Evolutionary conservation across 1,139 yeast species (phyloP).

Genomic region (Magnusiomyces fungicola): DNA sequence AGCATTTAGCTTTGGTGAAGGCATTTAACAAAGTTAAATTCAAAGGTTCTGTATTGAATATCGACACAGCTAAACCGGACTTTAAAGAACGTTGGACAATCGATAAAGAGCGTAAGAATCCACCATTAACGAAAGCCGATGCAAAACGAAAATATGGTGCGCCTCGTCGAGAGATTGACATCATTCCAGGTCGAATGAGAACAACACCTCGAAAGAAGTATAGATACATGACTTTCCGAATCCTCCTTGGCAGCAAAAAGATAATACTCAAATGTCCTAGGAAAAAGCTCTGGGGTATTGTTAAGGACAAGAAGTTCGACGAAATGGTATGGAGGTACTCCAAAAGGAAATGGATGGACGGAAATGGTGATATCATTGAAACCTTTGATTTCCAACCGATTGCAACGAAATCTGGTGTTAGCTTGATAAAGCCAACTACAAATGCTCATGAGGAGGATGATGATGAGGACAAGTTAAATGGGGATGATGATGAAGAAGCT

Average conservation of each 20-base stretch:
- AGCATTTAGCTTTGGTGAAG: constrained; percentile 43
- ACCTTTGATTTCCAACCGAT: constrained; percentile 22
- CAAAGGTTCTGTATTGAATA: constrained; percentile 60
- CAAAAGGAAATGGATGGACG: constrained; percentile 76
- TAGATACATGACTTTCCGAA: constrained; percentile 57
- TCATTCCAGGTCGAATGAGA: constrained; percentile 60
- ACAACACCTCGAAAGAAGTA: constrained; percentile 44
- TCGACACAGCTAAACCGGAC: constrained; percentile 44
- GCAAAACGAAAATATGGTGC: constrained; percentile 38
- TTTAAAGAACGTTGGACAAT: constrained; percentile 41
- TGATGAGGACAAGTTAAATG: constrained; percentile 12
- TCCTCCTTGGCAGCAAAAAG: constrained; percentile 49
- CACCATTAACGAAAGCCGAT: constrained; percentile 33
- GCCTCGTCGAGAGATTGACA: constrained; percentile 39
- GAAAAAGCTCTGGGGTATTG: constrained; percentile 86
- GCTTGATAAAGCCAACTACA: constrained; percentile 7
- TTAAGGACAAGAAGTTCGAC: constrained; percentile 51
- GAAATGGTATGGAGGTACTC: constrained; percentile 58
- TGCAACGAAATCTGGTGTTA: constrained; percentile 1
- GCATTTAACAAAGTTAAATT: constrained; percentile 63
- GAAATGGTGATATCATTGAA: constrained; percentile 73
- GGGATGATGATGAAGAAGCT: constrained; percentile 19
- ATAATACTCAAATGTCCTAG: constrained; percentile 54
- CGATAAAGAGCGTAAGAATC: constrained; percentile 33
- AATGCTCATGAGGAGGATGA: constrained; percentile 1